phyloP scores from a whole-genome alignment of 208 protist species.

The Giardia duodenalis region DNA sequence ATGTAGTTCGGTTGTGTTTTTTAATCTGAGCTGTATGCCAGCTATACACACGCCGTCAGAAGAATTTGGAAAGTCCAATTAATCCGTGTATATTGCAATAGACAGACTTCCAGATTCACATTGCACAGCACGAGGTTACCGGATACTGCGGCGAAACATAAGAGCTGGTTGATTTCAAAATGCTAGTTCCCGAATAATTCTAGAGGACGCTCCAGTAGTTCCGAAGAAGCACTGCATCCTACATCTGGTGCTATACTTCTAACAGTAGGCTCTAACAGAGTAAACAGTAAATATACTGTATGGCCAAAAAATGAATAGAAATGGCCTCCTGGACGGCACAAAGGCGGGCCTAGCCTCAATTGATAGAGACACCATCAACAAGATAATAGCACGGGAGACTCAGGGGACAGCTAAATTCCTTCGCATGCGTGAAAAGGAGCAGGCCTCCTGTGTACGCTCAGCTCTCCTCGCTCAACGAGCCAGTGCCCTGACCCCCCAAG shows the following conservation, averaged over 20 bases:
- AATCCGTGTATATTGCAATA: too few species aligned
- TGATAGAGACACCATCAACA: background rate
- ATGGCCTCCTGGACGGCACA: background rate
- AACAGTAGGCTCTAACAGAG: background rate
- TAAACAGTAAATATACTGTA: background rate
- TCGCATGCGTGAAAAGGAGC: background rate
- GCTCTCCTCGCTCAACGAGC: background rate
- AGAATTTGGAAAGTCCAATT: too few species aligned
- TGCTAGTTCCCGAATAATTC: too few species aligned
- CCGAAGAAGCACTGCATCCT: too few species aligned
- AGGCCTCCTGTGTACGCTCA: background rate
- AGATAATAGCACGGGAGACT: background rate
- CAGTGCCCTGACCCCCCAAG: background rate
- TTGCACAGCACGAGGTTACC: too few species aligned
- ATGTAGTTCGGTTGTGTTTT: too few species aligned
- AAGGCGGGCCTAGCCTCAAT: background rate
- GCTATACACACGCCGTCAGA: too few species aligned
- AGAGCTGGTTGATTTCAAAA: too few species aligned
- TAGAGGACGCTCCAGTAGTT: too few species aligned
- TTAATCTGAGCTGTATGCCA: too few species aligned
- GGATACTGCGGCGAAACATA: too few species aligned
- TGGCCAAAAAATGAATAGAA: background rate
- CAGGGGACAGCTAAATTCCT: background rate
- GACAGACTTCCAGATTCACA: too few species aligned
- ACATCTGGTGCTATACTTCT: background rate